phyloP scores from a whole-genome alignment of 768 basidiomycete genomes.

The Suillus decipiens region DNA sequence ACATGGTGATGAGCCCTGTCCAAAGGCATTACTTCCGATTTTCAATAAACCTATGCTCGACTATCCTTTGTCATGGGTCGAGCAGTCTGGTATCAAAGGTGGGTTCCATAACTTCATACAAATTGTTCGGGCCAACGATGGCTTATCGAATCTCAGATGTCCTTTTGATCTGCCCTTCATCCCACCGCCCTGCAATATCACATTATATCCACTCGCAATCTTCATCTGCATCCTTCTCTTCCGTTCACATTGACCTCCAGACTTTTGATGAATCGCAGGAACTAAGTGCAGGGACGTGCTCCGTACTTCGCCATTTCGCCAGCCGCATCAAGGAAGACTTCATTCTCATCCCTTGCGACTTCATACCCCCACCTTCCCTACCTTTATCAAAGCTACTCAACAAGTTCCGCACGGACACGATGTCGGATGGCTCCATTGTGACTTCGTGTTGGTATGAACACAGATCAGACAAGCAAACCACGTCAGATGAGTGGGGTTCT shows the following conservation, averaged over 20 bases:
- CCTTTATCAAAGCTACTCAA: conserved; percentile 71
- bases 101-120: conserved; percentile 4
- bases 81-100: conserved; percentile 86
- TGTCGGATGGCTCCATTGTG: conserved; percentile 62
- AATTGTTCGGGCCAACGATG: conserved; percentile 12
- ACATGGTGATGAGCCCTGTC: conserved; percentile 78
- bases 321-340: conserved; percentile 81
- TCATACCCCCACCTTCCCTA: conserved; percentile 77
- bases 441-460: conserved; percentile 68
- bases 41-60: conserved; percentile 88
- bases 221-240: conserved; percentile 57
- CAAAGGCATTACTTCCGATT: conserved; percentile 86
- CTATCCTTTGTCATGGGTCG: conserved; percentile 82
- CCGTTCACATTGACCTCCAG: conserved; percentile 75
- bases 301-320: conserved; percentile 76
- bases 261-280: conserved; percentile 77
- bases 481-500: conserved; percentile 68
- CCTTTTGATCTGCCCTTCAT: conserved; percentile 79
- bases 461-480: conserved; percentile 52
- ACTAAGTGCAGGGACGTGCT: conserved; percentile 66
- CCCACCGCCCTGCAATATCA: conserved; percentile 74
- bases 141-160: conserved; percentile 56
- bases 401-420: conserved; percentile 75
- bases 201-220: conserved; percentile 84
- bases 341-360: conserved; percentile 88